Evolutionary conservation across 805 yeast genomes (phyloP), one percentile per base, ranked within the genome.

Genomic region (Starmerella bacillaris): DNA sequence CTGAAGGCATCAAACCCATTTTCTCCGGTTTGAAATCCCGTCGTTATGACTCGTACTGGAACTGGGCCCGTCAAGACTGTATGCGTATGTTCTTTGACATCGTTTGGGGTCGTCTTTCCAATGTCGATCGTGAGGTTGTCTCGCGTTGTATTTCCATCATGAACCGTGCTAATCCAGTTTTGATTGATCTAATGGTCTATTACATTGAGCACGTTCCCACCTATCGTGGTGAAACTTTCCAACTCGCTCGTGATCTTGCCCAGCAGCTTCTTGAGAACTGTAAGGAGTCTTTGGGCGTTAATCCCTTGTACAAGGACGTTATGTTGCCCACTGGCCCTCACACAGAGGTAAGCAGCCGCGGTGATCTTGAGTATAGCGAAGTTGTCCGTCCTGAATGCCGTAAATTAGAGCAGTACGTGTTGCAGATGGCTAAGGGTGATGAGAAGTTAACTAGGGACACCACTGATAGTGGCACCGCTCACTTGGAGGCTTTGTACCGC

Each of bases 41-140:
- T 65, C 74, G 77, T 36, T 89, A 86, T 59, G 96, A 89, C 61
- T 83, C 95, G 17, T 83, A 84, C 61, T 89, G 98, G 98, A 92
- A 92, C 61, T 89, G 98, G 98, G 95, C 96, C 32, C 79, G 95
- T 60, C 98, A 89, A 65, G 94, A 89, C 57, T 78, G 89, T 41
- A 64, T 89, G 49, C 72, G 83, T 33, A 76, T 89, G 80, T 89
- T 79, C 63, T 89, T 71, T 56, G 95, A 89, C 60, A 83, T 89
- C 51, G 83, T 89, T 49, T 92, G 89, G 58, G 98, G 98, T 57
- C 76, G 79, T 45, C 69, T 78, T 44, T 72, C 83, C 42, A 75
- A 80, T 40, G 78, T 89, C 46, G 96, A 89, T 59, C 74, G 98
- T 58, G 94, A 89, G 63, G 83, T 92, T 44, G 92, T 89, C 42